Percentiles rank a stretch among this genome's conserved stretches.
Conservation (phyloP, 148 eudicot genomes). For the Oxyria digyna region DNA sequence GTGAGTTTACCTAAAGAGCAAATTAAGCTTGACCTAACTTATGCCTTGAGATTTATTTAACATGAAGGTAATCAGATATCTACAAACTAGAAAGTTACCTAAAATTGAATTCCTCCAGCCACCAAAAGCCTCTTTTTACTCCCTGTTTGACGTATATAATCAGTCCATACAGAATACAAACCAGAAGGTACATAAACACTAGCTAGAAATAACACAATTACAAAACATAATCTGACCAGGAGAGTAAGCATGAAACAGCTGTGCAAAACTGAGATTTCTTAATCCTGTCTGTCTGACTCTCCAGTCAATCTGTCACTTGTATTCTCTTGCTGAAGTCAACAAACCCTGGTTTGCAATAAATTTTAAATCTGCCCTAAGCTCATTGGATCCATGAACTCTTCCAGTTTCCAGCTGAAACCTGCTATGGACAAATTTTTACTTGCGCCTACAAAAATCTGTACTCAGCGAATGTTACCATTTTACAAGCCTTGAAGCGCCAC, state of each 20-base stretch:
- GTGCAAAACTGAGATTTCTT: constrained; percentile 3
- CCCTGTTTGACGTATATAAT: background rate
- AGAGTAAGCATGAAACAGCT: background rate
- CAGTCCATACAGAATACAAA: background rate
- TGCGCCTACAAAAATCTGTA: background rate
- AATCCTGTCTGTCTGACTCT: background rate
- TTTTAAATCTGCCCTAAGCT: background rate
- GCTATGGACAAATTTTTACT: background rate
- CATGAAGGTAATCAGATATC: background rate
- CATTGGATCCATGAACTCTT: background rate
- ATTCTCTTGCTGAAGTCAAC: background rate
- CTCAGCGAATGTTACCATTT: background rate
- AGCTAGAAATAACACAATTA: constrained; percentile 3
- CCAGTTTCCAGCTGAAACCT: background rate
- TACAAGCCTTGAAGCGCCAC: background rate
- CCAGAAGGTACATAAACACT: background rate
- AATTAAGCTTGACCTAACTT: no score
- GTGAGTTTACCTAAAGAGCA: no score
- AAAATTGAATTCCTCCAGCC: background rate
- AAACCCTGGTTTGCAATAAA: background rate
- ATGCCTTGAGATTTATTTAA: no score
- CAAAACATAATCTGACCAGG: background rate
- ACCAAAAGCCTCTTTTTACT: background rate
- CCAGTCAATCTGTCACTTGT: background rate
- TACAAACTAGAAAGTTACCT: background rate